Evolutionary conservation across 768 basidiomycete species (phyloP).

Genomic region (Amanita fuliginea): DNA sequence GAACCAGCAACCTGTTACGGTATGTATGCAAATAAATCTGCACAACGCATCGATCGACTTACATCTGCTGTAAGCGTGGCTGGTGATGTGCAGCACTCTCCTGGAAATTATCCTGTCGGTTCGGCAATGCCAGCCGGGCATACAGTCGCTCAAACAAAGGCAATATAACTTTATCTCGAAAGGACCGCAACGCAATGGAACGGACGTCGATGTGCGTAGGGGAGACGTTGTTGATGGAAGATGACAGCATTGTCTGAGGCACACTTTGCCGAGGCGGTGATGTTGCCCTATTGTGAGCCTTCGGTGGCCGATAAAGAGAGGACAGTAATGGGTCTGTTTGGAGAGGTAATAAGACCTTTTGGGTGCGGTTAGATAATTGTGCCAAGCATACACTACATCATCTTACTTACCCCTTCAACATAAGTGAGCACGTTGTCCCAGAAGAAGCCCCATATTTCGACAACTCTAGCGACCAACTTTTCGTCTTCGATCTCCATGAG

Average conservation of each 20-base stretch:
- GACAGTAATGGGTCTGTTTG: constrained; percentile 42
- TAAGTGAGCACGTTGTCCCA: constrained; percentile 86
- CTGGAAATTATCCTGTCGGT: constrained; percentile 43
- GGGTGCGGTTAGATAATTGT: background rate
- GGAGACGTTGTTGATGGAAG: constrained; percentile 21
- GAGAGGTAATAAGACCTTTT: constrained; percentile 25
- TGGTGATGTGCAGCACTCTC: constrained; percentile 47
- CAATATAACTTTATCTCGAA: constrained; percentile 70
- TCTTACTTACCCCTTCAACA: constrained; percentile 66
- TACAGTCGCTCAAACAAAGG: constrained; percentile 50
- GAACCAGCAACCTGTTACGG: constrained; percentile 52
- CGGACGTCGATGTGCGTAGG: constrained; percentile 67
- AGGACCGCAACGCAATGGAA: constrained; percentile 66
- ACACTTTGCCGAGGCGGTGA: constrained; percentile 38
- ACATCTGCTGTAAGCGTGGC: constrained; percentile 79
- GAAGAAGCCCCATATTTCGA: constrained; percentile 90
- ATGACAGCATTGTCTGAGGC: constrained; percentile 28
- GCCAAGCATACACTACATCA: background rate
- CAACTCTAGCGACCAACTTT: constrained; percentile 62
- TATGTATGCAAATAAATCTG: background rate
- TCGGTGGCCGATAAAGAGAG: constrained; percentile 56
- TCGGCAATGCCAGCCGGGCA: constrained; percentile 40
- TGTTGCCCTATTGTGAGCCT: constrained; percentile 38
- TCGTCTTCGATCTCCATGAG: constrained; percentile 69
- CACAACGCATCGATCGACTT: constrained; percentile 11